Evolutionary conservation across 2,329 filamentous ascomycete species (phyloP), one percentile per base, ranked within the genome.

Genomic region (Colletotrichum higginsianum): DNA sequence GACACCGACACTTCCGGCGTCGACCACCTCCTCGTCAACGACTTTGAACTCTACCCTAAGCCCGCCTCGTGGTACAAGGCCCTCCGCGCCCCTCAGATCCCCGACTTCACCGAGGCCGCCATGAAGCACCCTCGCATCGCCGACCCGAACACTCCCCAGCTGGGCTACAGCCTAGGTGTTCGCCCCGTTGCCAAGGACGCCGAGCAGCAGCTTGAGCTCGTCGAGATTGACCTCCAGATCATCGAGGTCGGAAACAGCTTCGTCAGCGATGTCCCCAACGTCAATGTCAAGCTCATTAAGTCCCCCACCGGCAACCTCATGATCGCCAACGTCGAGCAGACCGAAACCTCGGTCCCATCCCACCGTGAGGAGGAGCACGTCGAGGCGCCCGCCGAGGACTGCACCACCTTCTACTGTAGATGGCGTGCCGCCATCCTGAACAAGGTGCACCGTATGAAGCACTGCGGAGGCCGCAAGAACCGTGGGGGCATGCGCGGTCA

Each of bases 241-340:
- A 85, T 90, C 71, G 86, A 90, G 78, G 87, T 93, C 35, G 89
- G 88, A 68, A 80, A 85, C 64, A 82, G 84, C 53, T 89, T 90
- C 70, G 80, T 92, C 66, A 81, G 88, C 55, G 84, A 82, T 30
- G 83, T 91, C 30, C 86, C 88, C 47, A 82, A 82, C 38, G 84
- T 94, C 68, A 86, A 88, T 56, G 83, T 93, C 56, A 88, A 87
- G 75, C 82, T 94, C 21, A 84, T 94, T 78, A 88, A 91, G 83
- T 89, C 87, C 1, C 84, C 85, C 4, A 81, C 81, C 18, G 86
- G 86, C 65, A 86, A 87, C 60, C 82, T 93, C 47, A 80, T 89
- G 78, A 89, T 93, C 74, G 84, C 82, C 53, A 81, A 82, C 52
- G 80, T 89, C 50, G 80, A 85, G 61, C 79, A 83, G 57, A 80